phyloP scores from a whole-genome alignment of 805 yeast species.

The Starmerella apicola region DNA sequence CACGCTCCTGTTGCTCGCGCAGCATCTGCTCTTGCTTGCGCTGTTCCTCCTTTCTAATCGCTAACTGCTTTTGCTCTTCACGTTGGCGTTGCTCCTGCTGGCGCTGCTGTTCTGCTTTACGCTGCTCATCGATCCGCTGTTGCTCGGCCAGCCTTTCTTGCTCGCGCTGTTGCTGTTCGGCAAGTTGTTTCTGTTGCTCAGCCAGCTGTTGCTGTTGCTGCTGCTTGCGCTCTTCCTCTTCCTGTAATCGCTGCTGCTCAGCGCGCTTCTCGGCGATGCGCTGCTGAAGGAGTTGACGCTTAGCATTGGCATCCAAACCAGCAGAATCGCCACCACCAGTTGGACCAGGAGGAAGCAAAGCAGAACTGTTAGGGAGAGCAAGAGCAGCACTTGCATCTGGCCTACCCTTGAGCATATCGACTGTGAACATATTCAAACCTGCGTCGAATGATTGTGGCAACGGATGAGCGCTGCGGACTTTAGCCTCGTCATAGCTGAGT shows the following conservation, averaged over 20 bases:
- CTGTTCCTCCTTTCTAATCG: background rate
- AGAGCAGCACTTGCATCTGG: background rate
- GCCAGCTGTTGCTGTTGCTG: background rate
- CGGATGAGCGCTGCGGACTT: conserved; percentile 5
- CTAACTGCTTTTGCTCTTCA: background rate
- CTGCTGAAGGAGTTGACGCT: too few relatives aligned
- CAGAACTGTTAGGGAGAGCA: background rate
- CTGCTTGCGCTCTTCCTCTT: background rate
- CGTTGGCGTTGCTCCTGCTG: background rate
- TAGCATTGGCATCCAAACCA: too few relatives aligned
- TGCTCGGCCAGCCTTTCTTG: background rate
- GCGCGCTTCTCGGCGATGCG: too few relatives aligned
- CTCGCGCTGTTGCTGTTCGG: background rate
- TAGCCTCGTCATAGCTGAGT: conserved; percentile 14
- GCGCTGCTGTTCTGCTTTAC: background rate
- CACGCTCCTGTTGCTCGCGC: conserved; percentile 1
- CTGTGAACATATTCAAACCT: background rate
- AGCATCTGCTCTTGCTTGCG: background rate
- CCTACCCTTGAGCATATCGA: background rate
- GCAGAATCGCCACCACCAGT: too few relatives aligned
- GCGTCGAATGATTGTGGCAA: conserved; percentile 10
- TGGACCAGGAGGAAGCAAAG: background rate
- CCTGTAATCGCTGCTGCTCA: too few relatives aligned
- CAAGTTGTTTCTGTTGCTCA: background rate
- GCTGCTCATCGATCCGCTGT: background rate